Evolutionary conservation across 2,329 filamentous ascomycete genomes (phyloP).

Genomic region (Colletotrichum tropicale): DNA sequence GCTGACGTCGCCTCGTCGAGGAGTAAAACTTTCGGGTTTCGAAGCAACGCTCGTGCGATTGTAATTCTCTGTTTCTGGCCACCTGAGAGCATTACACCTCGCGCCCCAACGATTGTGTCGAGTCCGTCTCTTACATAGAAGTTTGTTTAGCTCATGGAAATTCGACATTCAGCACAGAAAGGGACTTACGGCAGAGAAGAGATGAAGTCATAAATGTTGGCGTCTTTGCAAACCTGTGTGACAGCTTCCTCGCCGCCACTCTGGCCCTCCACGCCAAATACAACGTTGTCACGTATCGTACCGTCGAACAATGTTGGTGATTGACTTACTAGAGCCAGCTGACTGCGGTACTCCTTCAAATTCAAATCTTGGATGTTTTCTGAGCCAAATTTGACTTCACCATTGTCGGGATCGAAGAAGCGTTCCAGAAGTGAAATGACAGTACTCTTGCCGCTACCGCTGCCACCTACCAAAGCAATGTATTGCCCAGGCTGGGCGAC

Average conservation of each 20-base stretch:
- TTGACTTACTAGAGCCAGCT: conserved; percentile 88
- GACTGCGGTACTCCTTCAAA: conserved; percentile 82
- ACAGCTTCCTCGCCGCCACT: conserved; percentile 72
- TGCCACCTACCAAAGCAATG: conserved; percentile 89
- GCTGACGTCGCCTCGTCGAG: conserved; percentile 83
- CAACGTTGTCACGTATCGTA: conserved; percentile 87
- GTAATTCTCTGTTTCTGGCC: conserved; percentile 96
- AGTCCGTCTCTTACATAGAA: conserved; percentile 66
- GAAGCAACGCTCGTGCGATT: conserved; percentile 87
- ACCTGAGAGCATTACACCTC: conserved; percentile 83
- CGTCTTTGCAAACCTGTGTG: conserved; percentile 81
- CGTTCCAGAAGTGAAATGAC: conserved; percentile 91
- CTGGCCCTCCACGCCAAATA: conserved; percentile 73
- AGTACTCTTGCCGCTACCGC: conserved; percentile 92
- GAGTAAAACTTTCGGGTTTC: conserved; percentile 85
- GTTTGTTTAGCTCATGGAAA: too few relatives aligned
- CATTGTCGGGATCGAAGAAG: conserved; percentile 88
- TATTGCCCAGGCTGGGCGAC: conserved; percentile 79
- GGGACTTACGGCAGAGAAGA: conserved; percentile 66
- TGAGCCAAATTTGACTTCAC: conserved; percentile 81
- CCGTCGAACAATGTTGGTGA: conserved; percentile 95
- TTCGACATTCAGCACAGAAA: too few relatives aligned
- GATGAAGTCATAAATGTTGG: conserved; percentile 94
- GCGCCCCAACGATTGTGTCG: conserved; percentile 83
- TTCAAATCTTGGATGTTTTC: conserved; percentile 82